Evolutionary conservation across 2,329 filamentous ascomycete species (phyloP).

Genomic region (Hymenoscyphus occultus): DNA sequence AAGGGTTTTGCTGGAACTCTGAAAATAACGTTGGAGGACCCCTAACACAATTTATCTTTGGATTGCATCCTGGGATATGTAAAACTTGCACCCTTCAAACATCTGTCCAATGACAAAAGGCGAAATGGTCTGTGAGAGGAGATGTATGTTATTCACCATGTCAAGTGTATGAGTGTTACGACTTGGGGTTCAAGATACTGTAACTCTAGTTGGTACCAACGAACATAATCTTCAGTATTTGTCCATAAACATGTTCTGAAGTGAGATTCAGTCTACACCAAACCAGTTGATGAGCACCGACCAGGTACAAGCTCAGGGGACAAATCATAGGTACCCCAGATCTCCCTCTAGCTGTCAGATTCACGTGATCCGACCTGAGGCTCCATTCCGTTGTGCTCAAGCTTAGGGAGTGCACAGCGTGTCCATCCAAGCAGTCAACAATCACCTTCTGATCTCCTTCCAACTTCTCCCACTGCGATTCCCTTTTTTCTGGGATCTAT

Average conservation of each 20-base stretch:
- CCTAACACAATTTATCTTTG: not conserved
- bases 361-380: not conserved
- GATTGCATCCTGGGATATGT: not conserved
- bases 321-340: not conserved
- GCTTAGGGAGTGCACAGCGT: conserved; percentile 11
- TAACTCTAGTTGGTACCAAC: too few species aligned
- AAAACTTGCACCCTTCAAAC: not conserved
- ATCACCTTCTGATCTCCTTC: conserved; percentile 12
- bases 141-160: too few species aligned
- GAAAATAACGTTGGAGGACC: not conserved
- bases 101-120: too few species aligned
- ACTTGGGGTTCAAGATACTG: too few species aligned
- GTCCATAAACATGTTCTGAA: not conserved
- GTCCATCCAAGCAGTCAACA: conserved; percentile 19
- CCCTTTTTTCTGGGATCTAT: conserved; percentile 25
- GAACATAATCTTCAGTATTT: not conserved
- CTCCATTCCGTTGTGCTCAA: not conserved
- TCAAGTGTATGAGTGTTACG: too few species aligned
- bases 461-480: conserved; percentile 16
- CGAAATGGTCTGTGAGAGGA: too few species aligned
- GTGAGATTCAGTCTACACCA: too few species aligned
- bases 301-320: not conserved
- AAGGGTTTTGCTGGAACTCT: not conserved
- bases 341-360: not conserved
- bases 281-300: too few species aligned